Conservation (phyloP, 441 rosid genomes). For the Biscutella laevigata region DNA sequence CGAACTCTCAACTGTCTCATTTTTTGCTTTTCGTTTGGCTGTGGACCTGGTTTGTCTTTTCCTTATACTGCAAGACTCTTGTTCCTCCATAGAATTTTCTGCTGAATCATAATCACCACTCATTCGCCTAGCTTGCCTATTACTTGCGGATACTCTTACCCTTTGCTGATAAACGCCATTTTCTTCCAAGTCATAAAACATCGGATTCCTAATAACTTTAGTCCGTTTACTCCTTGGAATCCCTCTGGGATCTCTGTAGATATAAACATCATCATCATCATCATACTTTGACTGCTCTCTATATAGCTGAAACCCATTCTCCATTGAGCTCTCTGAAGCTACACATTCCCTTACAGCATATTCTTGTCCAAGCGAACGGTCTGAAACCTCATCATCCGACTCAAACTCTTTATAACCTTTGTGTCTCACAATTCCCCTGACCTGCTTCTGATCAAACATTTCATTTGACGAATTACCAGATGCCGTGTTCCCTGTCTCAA, state of each 20-base stretch:
- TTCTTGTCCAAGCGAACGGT: constrained; percentile 35
- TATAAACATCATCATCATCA: constrained; percentile 21
- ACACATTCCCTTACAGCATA: constrained; percentile 31
- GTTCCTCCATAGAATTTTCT: constrained; percentile 32
- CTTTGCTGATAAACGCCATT: constrained; percentile 23
- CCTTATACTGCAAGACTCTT: constrained; percentile 28
- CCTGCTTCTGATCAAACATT: constrained; percentile 32
- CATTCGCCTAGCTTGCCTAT: constrained; percentile 25
- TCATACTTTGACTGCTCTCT: constrained; percentile 28
- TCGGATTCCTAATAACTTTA: constrained; percentile 32
- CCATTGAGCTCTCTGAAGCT: constrained; percentile 39
- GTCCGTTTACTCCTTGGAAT: constrained; percentile 34
- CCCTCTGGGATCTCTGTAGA: constrained; percentile 22
- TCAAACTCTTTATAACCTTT: constrained; percentile 25
- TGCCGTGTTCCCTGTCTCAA: constrained; percentile 33
- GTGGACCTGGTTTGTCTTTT: constrained; percentile 34
- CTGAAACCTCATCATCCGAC: constrained; percentile 40
- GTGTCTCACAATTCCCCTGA: constrained; percentile 23
- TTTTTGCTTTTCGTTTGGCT: constrained; percentile 35
- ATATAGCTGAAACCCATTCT: constrained; percentile 22
- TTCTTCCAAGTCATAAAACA: constrained; percentile 36
- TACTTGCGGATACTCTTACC: no score
- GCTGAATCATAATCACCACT: constrained; percentile 40
- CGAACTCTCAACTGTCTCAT: constrained; percentile 23
- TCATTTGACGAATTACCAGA: constrained; percentile 44